A percentile compares a stretch with the other conserved stretches of the same genome.
Evolutionary conservation across 2,329 filamentous ascomycete species (phyloP).

Genomic region (Daldinia sp.): DNA sequence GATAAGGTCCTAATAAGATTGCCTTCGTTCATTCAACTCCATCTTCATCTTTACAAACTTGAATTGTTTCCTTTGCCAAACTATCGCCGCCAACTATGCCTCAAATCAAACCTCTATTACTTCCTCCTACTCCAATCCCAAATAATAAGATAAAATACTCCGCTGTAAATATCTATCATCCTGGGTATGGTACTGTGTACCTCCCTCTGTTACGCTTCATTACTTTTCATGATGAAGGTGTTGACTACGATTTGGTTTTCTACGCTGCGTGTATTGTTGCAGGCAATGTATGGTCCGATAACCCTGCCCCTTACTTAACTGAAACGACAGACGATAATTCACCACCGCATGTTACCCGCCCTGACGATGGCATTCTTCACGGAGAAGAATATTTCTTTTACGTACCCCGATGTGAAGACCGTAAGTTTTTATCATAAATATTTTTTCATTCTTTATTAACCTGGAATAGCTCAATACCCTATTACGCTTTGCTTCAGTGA

Average conservation of each 20-base stretch:
- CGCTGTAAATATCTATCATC: background rate
- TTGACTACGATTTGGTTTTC: conserved; percentile 9
- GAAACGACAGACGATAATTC: background rate
- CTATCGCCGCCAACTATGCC: too few species aligned
- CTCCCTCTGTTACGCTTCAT: background rate
- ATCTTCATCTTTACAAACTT: too few species aligned
- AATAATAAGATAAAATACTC: too few species aligned
- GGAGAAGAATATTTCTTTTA: background rate
- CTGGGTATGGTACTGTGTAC: background rate
- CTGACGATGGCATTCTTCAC: background rate
- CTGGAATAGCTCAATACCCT: background rate
- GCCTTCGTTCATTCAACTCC: too few species aligned
- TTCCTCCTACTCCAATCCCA: too few species aligned
- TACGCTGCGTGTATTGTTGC: conserved; percentile 9
- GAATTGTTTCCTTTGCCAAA: too few species aligned
- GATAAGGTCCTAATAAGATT: too few species aligned
- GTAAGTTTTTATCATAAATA: background rate
- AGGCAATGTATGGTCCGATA: background rate
- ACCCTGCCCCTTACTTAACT: background rate
- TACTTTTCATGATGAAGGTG: conserved; percentile 2
- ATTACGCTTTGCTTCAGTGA: conserved; percentile 1
- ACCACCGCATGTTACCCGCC: background rate
- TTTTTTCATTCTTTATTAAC: background rate
- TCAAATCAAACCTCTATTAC: too few species aligned
- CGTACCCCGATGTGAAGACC: background rate